Evolutionary conservation across 352 stramenopile genomes (phyloP), one percentile per base, ranked within the genome.

Genomic region (Phytophthora multivora): DNA sequence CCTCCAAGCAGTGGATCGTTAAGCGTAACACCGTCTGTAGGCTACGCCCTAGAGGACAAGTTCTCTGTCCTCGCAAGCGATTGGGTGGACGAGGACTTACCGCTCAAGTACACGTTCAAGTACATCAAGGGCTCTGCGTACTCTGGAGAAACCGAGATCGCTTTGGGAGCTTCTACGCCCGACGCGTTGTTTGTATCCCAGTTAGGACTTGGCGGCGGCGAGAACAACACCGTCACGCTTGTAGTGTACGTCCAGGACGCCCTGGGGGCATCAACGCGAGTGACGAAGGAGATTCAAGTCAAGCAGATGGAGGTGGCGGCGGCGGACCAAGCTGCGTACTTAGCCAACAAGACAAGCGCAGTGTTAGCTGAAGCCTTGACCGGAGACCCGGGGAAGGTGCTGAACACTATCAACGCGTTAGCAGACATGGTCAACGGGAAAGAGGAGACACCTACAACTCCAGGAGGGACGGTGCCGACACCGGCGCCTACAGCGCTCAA

Each of bases 21-120:
- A 26, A 65, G 16, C 5, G 74, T 76, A 3, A 80, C 71, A 1
- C 82, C 82, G 4, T 59, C 61, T 6, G 55, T 69, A 18, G 82
- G 82, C 1, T 80, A 76, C 42, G 68, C 80, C 0, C 58, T 91
- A 5, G 75, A 88, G 41, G 76, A 86, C 50, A 75, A 67, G 13
- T 91, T 91, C 25, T 48, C 66, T 3, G 50, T 86, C 2, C 62
- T 80, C 3, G 73, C 72, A 10, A 77, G 61, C 15, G 71, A 86
- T 42, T 91, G 83, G 83, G 83, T 90, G 0, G 83, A 89, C 33
- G 83, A 88, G 33, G 80, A 89, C 41, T 46, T 76, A 46, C 83
- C 83, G 10, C 59, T 91, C 1, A 76, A 75, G 38, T 91, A 88
- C 63, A 82, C 76, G n/a, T 91, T 86, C 63, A 83, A 77, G 53